A percentile compares a stretch with the other conserved stretches of the same genome.
These are phyloP conservation scores for Pichia sp. DNA, from an alignment of 1,139 yeast genomes.

Conservation along the genomic window DNA sequence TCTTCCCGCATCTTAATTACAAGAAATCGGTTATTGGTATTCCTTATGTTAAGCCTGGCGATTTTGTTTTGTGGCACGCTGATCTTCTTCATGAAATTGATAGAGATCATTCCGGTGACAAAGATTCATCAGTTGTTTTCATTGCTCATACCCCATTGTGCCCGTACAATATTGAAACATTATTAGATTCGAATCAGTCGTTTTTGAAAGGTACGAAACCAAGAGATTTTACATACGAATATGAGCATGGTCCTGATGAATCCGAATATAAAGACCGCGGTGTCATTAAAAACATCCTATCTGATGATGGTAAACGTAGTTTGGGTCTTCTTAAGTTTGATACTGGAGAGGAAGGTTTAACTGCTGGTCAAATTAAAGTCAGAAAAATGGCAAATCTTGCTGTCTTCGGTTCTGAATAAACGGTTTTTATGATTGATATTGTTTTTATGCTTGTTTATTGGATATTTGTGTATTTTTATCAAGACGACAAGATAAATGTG, in stretches of 20 bases:
- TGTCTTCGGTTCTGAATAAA: background rate
- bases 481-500: too few relatives aligned
- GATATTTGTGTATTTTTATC: too few relatives aligned
- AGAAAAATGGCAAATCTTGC: slow-evolving; percentile 3
- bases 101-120: background rate
- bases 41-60: slow-evolving; percentile 2
- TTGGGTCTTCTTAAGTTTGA: slow-evolving; percentile 1
- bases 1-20: background rate
- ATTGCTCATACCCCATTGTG: slow-evolving; percentile 2
- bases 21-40: slow-evolving; percentile 1
- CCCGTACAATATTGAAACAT: slow-evolving; percentile 3
- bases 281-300: background rate
- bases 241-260: background rate
- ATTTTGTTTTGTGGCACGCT: slow-evolving; percentile 3
- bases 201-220: slow-evolving; percentile 1
- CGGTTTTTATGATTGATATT: too few relatives aligned
- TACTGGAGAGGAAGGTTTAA: background rate
- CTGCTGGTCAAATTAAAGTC: background rate
- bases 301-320: slow-evolving; percentile 4
- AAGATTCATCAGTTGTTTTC: background rate
- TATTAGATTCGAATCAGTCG: background rate
- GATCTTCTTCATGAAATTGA: slow-evolving; percentile 2
- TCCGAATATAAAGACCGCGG: background rate
- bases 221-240: slow-evolving; percentile 1
- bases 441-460: too few relatives aligned